Percentiles rank a stretch among this genome's conserved stretches.
Conservation (phyloP, 768 basidiomycete species). For the Phanerodontia chrysosporium region DNA sequence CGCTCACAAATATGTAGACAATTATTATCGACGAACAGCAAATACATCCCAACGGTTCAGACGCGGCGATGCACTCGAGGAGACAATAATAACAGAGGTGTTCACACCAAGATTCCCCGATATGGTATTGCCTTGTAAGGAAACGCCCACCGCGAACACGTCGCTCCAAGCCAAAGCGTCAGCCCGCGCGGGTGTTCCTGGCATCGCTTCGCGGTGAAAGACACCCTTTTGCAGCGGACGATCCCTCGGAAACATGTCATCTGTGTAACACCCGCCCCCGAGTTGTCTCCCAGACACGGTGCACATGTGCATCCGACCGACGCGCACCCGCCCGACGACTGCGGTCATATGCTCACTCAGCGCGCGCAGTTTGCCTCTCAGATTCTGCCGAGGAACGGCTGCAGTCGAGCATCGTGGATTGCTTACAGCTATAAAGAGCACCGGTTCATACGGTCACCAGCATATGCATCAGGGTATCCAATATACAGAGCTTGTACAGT, state of each 20-base stretch:
- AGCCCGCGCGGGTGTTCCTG: neutral
- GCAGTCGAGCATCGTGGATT: no score
- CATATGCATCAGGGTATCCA: no score
- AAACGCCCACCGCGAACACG: neutral
- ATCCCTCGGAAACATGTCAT: neutral
- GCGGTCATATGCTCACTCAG: neutral
- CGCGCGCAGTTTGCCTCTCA: neutral
- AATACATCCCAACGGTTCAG: neutral
- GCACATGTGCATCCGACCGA: neutral
- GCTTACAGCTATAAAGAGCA: no score
- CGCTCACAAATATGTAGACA: neutral
- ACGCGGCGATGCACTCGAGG: neutral
- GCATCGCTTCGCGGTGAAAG: neutral
- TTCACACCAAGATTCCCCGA: neutral
- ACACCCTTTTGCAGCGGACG: neutral
- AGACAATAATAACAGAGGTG: neutral
- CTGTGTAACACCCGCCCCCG: neutral
- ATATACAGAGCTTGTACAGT: neutral
- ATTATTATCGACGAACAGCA: neutral
- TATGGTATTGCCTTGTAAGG: neutral
- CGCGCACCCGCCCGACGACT: neutral
- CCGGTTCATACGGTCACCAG: no score
- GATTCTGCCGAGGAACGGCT: neutral
- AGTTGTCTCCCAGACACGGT: neutral
- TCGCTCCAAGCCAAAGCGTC: neutral